A percentile compares a stretch with the other conserved stretches of the same genome.
Conservation (phyloP, 805 yeast genomes). For the Pichia nanzhaoensis region DNA sequence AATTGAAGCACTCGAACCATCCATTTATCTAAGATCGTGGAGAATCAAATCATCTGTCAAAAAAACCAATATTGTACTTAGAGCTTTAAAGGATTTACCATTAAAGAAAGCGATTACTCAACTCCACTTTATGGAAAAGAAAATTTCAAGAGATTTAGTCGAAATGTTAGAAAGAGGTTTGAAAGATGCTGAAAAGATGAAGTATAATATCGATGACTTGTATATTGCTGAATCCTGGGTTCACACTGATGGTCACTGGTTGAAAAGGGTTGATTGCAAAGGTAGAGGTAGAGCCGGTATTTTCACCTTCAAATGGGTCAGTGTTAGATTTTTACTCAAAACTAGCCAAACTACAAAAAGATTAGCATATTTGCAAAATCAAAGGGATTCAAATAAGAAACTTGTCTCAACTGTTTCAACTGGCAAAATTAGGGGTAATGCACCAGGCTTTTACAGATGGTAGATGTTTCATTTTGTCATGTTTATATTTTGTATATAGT, state of each 20-base stretch:
- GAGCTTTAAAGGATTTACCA: conserved; percentile 67
- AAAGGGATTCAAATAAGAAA: conserved; percentile 41
- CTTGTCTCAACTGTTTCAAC: conserved; percentile 35
- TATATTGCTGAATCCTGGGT: conserved; percentile 82
- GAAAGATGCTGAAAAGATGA: conserved; percentile 56
- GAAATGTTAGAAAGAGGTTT: conserved; percentile 68
- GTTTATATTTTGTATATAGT: conserved; percentile 6
- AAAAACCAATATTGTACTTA: conserved; percentile 72
- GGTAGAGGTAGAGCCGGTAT: conserved; percentile 90
- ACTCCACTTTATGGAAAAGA: conserved; percentile 79
- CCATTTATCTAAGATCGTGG: conserved; percentile 72
- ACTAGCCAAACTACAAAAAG: conserved; percentile 46
- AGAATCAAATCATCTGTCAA: conserved; percentile 84
- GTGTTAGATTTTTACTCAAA: conserved; percentile 71
- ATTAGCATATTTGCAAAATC: conserved; percentile 17
- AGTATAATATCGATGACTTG: conserved; percentile 52
- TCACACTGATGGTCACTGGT: conserved; percentile 79
- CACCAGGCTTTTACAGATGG: conserved; percentile 53
- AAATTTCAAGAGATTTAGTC: conserved; percentile 72
- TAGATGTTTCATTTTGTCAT: conserved; percentile 22
- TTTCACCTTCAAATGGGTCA: conserved; percentile 68
- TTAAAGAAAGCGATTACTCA: conserved; percentile 82
- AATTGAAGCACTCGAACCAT: conserved; percentile 77
- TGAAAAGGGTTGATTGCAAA: conserved; percentile 67
- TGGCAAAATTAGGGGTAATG: conserved; percentile 40